Evolutionary conservation across 371 early-diverging fungal species (phyloP).

Genomic region (Mortierella sp.): DNA sequence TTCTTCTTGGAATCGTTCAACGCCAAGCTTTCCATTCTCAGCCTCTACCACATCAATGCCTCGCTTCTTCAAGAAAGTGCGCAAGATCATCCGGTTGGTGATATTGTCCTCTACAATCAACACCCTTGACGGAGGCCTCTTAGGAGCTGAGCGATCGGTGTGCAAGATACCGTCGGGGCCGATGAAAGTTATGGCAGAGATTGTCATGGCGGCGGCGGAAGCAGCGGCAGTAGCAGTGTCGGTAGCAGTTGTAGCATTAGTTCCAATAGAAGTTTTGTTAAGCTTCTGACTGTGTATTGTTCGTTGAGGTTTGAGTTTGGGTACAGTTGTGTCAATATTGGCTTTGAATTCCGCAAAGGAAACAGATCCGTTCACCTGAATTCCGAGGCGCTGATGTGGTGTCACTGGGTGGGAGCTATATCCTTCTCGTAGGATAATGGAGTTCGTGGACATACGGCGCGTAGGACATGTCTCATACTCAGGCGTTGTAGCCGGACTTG

Average conservation of each 20-base stretch:
- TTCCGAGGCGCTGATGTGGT: neutral
- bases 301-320: conserved; percentile 26
- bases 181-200: neutral
- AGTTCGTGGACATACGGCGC: neutral
- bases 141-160: neutral
- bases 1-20: conserved; percentile 54
- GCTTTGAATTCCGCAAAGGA: conserved; percentile 5
- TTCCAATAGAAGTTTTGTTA: neutral
- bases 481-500: conserved; percentile 22
- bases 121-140: conserved; percentile 35
- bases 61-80: conserved; percentile 56
- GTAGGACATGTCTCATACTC: conserved; percentile 27
- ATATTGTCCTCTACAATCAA: conserved; percentile 60
- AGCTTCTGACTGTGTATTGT: conserved; percentile 24
- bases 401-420: neutral
- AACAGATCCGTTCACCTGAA: neutral
- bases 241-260: neutral
- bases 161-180: neutral
- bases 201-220: neutral
- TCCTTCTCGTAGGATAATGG: neutral
- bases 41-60: conserved; percentile 58
- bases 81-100: conserved; percentile 58
- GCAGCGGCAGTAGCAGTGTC: neutral
- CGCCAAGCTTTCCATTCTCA: conserved; percentile 58
- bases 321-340: conserved; percentile 11